Evolutionary conservation across 768 basidiomycete species (phyloP), one percentile per base, ranked within the genome.

Genomic region (Lyophyllum semitale): DNA sequence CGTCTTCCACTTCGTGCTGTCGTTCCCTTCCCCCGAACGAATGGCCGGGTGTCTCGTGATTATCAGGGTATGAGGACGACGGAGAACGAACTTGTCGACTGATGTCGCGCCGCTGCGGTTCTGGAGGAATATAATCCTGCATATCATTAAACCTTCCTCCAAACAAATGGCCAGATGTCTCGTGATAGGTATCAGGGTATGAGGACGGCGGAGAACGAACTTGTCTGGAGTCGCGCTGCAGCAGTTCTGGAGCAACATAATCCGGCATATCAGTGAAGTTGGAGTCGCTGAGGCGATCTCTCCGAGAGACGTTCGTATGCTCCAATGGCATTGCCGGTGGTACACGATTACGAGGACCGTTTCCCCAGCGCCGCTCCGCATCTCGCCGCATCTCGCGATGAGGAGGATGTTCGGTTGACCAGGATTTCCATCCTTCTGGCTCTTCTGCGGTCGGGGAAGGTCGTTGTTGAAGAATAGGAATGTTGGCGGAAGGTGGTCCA

Each of bases 11-110:
- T 51, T 55, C 40, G 33, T 60, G 57, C 3, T 45, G 37, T 30
- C 40, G 51, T 4, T 61, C 55, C 38, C 65, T 56, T 15, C 63
- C 65, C 11, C 63, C 61, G 35, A 66, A 66, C 9, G 51, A 58
- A 29, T 64, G 61, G 13, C 55, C 53, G 4, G 45, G 26, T 12
- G 46, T n/a, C 3, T 62, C 61, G 27, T 58, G 64, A n/a, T 51
- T 59, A 25, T 55, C 37, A 38, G 55, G 59, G 52, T 63, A 59
- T 12, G 62, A 64, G 3, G 53, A 45, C 38, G 58, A 51, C 18
- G 63, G 57, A 11, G 63, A 63, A 42, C 58, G 58, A 37, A 52
- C 37, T 5, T 51, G 44, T 27, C n/a, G n/a, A n/a, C 53, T 44
- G 11, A 18, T n/a, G 30, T 43, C 26, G 1, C 48, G 54, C 26